Conservation (phyloP, 2,329 filamentous ascomycete genomes). For the Huntiella savannae region DNA sequence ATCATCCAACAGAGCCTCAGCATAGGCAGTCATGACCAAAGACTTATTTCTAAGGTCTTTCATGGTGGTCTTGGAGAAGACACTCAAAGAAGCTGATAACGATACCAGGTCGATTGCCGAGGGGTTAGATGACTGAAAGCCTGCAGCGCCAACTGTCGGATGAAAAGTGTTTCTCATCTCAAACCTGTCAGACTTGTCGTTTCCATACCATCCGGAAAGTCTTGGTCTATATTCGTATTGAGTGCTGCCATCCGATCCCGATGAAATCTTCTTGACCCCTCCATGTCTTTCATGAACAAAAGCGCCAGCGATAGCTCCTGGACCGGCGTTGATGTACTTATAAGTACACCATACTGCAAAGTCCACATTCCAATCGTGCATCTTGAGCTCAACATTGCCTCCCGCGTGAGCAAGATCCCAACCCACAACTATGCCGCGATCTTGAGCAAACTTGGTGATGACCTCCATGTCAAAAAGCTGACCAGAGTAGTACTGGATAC, state of each 20-base stretch:
- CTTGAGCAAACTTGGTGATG: slow-evolving; percentile 62
- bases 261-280: slow-evolving; percentile 22
- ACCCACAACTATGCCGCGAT: slow-evolving; percentile 51
- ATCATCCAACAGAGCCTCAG: slow-evolving; percentile 53
- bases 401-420: slow-evolving; percentile 81
- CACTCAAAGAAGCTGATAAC: slow-evolving; percentile 51
- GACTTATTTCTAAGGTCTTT: slow-evolving; percentile 49
- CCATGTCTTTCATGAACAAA: slow-evolving; percentile 67
- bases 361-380: slow-evolving; percentile 82
- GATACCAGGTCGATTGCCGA: slow-evolving; percentile 59
- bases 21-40: slow-evolving; percentile 53
- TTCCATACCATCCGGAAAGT: slow-evolving; percentile 73
- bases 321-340: slow-evolving; percentile 81
- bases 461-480: slow-evolving; percentile 66
- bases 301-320: slow-evolving; percentile 58
- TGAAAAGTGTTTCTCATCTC: slow-evolving; percentile 66
- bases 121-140: slow-evolving; percentile 68
- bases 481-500: slow-evolving; percentile 81
- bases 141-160: slow-evolving; percentile 58
- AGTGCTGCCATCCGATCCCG: slow-evolving; percentile 8
- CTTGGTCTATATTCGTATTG: slow-evolving; percentile 39
- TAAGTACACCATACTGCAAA: slow-evolving; percentile 89
- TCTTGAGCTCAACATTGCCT: slow-evolving; percentile 61
- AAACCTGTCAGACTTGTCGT: slow-evolving; percentile 57
- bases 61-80: slow-evolving; percentile 59